These are phyloP conservation scores for Malus orientalis DNA, from an alignment of 306 rosid species.

Conservation along the genomic window DNA sequence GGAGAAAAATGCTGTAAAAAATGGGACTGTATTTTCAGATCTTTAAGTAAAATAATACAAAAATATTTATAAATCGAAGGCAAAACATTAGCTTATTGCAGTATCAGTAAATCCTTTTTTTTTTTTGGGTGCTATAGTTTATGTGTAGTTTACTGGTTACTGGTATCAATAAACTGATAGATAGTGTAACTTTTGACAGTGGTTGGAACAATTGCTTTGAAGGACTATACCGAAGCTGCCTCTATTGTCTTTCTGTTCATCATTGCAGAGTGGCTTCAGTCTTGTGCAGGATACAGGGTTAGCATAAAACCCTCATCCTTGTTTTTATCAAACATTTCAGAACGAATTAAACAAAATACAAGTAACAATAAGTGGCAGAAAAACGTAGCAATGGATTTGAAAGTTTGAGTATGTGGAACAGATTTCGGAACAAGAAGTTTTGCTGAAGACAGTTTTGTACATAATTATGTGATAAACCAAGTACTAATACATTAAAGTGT, in stretches of 20 bases:
- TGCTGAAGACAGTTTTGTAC: background rate
- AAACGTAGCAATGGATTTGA: background rate
- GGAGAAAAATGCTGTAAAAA: no score
- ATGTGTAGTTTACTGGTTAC: no score
- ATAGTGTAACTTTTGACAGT: constrained; percentile 40
- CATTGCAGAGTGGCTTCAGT: constrained; percentile 84
- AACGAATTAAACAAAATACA: no score
- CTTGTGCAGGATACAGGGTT: constrained; percentile 86
- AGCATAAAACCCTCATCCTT: background rate
- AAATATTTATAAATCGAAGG: no score
- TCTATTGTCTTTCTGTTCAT: constrained; percentile 85
- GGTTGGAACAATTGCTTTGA: constrained; percentile 61
- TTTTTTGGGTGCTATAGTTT: no score
- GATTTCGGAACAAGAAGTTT: background rate
- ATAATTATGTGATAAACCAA: background rate
- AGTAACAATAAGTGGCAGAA: background rate
- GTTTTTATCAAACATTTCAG: background rate
- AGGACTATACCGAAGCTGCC: constrained; percentile 81
- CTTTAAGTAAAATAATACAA: no score
- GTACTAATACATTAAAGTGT: background rate
- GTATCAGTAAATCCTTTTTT: no score
- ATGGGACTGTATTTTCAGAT: no score
- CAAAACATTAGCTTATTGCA: no score
- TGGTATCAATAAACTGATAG: background rate
- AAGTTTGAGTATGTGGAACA: no score